Conservation (phyloP, 352 stramenopile genomes). For the Thraustochytrium striatum region DNA sequence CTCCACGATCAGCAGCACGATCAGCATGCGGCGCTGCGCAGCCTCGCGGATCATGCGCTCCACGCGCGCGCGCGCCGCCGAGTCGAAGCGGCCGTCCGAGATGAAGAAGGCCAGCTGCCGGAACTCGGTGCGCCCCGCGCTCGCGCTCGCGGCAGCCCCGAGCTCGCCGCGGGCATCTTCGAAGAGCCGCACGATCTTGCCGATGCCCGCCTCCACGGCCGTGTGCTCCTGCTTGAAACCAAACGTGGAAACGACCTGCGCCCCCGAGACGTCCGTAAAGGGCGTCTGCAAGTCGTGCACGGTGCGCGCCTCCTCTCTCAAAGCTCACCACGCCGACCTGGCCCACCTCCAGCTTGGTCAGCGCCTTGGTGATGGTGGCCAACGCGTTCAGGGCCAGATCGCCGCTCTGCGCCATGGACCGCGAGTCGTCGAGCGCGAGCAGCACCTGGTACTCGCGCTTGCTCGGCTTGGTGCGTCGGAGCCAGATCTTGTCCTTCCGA, state of each 20-base stretch:
- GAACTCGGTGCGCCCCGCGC: conserved; percentile 5
- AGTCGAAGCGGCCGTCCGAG: conserved; percentile 96
- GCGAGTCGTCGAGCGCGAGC: conserved; percentile 97
- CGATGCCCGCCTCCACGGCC: conserved; percentile 88
- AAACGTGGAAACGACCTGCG: conserved; percentile 87
- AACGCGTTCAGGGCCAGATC: conserved; percentile 91
- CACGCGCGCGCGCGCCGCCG: conserved; percentile 86
- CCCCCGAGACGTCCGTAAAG: conserved; percentile 92
- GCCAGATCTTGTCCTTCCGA: conserved; percentile 99
- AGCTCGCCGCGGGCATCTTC: conserved; percentile 62
- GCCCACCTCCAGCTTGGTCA: conserved; percentile 54
- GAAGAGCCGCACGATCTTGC: conserved; percentile 82
- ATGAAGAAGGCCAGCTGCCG: conserved; percentile 98
- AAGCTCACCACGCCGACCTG: conserved; percentile 75
- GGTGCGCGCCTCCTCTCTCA: conserved; percentile 84
- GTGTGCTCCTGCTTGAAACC: conserved; percentile 95
- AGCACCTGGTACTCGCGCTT: conserved; percentile 98
- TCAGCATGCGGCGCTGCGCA: conserved; percentile 17
- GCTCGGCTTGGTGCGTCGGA: conserved; percentile 93
- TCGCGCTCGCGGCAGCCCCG: conserved; percentile 62
- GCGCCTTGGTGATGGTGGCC: conserved; percentile 89
- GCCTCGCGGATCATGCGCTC: conserved; percentile 41
- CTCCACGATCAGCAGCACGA: conserved; percentile 50
- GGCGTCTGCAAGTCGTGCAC: conserved; percentile 92
- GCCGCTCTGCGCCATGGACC: conserved; percentile 96